Base-by-base conservation (phyloP, 2,329 filamentous ascomycete species). In the Cladosporium phlei region DNA sequence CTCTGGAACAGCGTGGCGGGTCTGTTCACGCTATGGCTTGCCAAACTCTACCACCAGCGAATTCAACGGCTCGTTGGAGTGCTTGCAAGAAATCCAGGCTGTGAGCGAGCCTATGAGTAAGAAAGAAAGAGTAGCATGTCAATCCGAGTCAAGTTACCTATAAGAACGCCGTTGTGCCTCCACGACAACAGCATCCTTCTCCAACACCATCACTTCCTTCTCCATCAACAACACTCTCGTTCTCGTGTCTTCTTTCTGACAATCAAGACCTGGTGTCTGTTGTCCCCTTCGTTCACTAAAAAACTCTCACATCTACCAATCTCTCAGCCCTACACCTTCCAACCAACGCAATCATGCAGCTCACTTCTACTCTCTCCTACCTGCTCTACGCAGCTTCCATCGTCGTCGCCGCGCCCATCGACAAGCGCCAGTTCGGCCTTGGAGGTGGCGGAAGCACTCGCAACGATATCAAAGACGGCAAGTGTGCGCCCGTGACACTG, bases 401-500 rank as follows among this genome's bases (percentile, higher is more conserved):
- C 22, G 52, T 47, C 33, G 24, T 50, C n/a, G 54, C 51, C 17
- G 47, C 49, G 4, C 55, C 50, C 12, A 21, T 44, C 22, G 45
- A 37, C 37, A 54, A 49, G 47, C 52, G 49, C 34, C 38, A 49
- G 34, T 45, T 46, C 22, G 45, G 51, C 47, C 48, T 52, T 3
- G 43, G 28, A n/a, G 51, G 52, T 10, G 51, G 52, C n/a, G 48
- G 52, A 21, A 52, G 32, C 27, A 55, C 54, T 11, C 54, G 52
- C 43, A 52, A 53, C 48, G 51, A 58, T 33, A 42, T 57, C 20
- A 42, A 22, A 27, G 30, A 54, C 21, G 55, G 54, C 14, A 58
- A 47, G 35, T 75, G 72, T 60, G 70, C 69, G 25, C 57, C 65
- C 24, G 67, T 76, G 51, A 79, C 75, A 6, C 60, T 80, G 42